Evolutionary conservation across 345 rosid genomes (phyloP), one percentile per base, ranked within the genome.

Genomic region (Arabidopsis suecica): DNA sequence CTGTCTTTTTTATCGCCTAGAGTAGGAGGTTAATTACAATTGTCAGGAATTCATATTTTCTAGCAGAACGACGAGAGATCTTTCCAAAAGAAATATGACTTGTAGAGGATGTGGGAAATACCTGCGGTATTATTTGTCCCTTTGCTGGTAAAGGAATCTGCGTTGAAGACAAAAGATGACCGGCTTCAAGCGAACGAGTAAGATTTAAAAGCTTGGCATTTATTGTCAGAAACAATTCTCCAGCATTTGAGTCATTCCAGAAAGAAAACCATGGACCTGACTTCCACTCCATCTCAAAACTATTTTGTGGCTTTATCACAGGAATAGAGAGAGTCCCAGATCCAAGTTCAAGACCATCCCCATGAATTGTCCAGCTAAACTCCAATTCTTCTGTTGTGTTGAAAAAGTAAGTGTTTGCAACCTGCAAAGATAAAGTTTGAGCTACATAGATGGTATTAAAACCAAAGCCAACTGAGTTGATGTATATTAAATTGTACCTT

Each of bases 261-360:
- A 76, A 65, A 77, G 91, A 54, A 86, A 84, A 81, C 99, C 99
- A 95, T 47, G 97, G 97, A 78, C 92, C 89, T 12, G 91, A 86
- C 62, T 81, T 83, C 88, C 84, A 90, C 30, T 88, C 90, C 23
- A 95, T 73, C 34, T 80, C 87, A 76, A 70, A 87, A 75, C 79
- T 84, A 77, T 86, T 75, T 83, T 90, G 97, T 20, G 99, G 88
- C 66, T 82, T 82, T 75, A 92, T 84, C 70, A 72, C 44, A 23
- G 93, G 91, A 65, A 87, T 80, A 60, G 96, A 78, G 6, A 92
- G 84, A 79, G 58, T 68, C 73, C 97, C 97, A 60, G 87, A 87
- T 71, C 90, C 99, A 84, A 90, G 84, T 72, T 73, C 66, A 53
- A 66, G 69, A 56, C 97, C 96, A 80, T 95, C 92, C 64, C 92